These are phyloP conservation scores for Lathyrus aphaca DNA, from an alignment of 306 rosid species.

Conservation along the genomic window DNA sequence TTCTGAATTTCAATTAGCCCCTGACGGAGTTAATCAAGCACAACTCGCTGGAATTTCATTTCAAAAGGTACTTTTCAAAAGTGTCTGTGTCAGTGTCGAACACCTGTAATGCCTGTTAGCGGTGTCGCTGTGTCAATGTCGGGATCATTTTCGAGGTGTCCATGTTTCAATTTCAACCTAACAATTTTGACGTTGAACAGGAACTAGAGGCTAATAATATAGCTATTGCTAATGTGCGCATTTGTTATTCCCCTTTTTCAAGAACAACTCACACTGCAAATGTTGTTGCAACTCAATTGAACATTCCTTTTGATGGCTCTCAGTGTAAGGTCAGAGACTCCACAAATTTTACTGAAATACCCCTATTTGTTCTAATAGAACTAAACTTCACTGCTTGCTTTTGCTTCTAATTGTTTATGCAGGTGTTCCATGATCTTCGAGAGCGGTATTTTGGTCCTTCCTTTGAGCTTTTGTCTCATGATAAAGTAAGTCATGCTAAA, in stretches of 20 bases:
- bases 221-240: constrained; percentile 61
- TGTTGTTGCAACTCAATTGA: constrained; percentile 59
- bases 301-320: constrained; percentile 64
- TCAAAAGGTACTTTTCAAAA: constrained; percentile 44
- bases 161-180: background rate
- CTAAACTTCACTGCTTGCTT: too few relatives aligned
- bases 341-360: too few relatives aligned
- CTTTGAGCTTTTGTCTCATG: constrained; percentile 77
- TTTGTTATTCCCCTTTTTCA: constrained; percentile 86
- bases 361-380: too few relatives aligned
- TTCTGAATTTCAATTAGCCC: constrained; percentile 70
- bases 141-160: too few relatives aligned
- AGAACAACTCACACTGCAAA: constrained; percentile 77
- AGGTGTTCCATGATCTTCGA: constrained; percentile 69
- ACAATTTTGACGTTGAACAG: constrained; percentile 43
- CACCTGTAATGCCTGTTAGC: too few relatives aligned
- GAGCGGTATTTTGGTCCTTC: constrained; percentile 91
- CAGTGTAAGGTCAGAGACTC: constrained; percentile 62
- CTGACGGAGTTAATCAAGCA: constrained; percentile 76
- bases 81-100: too few relatives aligned
- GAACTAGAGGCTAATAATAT: constrained; percentile 56
- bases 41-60: constrained; percentile 63
- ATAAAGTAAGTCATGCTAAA: constrained; percentile 58
- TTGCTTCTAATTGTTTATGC: constrained; percentile 3
- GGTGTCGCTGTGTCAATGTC: too few relatives aligned